phyloP scores from a whole-genome alignment of 2,329 filamentous ascomycete species.

The Lithohypha guttulata region DNA sequence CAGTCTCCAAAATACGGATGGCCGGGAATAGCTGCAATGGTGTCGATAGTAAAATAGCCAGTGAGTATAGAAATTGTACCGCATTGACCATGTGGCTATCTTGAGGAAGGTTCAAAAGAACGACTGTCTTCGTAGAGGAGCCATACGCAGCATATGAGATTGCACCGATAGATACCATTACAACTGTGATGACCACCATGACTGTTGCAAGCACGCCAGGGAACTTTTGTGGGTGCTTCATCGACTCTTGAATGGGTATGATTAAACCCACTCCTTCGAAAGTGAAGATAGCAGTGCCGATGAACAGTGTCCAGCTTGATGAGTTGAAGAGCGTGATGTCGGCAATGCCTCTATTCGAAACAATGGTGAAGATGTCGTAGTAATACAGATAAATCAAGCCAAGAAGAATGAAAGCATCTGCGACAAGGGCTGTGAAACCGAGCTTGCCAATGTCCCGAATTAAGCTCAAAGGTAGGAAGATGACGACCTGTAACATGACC shows the following conservation, averaged over 20 bases:
- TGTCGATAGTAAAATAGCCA: constrained; percentile 91
- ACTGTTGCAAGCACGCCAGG: constrained; percentile 76
- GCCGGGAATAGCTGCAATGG: constrained; percentile 95
- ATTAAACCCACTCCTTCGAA: constrained; percentile 97
- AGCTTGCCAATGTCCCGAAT: constrained; percentile 96
- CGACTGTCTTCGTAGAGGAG: constrained; percentile 88
- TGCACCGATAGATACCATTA: constrained; percentile 86
- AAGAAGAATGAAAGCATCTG: constrained; percentile 86
- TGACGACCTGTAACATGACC: constrained; percentile 87
- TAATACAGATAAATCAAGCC: constrained; percentile 92
- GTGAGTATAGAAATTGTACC: constrained; percentile 93
- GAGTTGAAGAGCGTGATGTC: constrained; percentile 88
- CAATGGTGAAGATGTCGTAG: constrained; percentile 80
- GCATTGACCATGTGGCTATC: constrained; percentile 90
- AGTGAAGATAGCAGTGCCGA: constrained; percentile 97
- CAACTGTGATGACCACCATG: constrained; percentile 87
- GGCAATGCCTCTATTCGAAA: constrained; percentile 58
- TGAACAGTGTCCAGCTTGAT: constrained; percentile 91
- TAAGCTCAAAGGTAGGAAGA: constrained; percentile 88
- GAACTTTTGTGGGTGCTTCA: constrained; percentile 85
- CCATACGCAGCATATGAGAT: constrained; percentile 94
- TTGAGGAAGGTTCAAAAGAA: constrained; percentile 91
- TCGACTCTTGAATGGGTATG: constrained; percentile 95
- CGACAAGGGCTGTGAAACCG: constrained; percentile 84
- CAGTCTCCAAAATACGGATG: constrained; percentile 91